A percentile compares a stretch with the other conserved stretches of the same genome.
These are phyloP conservation scores for Dillenia turbinata DNA, from an alignment of 164 flowering plant genomes.

Conservation along the genomic window DNA sequence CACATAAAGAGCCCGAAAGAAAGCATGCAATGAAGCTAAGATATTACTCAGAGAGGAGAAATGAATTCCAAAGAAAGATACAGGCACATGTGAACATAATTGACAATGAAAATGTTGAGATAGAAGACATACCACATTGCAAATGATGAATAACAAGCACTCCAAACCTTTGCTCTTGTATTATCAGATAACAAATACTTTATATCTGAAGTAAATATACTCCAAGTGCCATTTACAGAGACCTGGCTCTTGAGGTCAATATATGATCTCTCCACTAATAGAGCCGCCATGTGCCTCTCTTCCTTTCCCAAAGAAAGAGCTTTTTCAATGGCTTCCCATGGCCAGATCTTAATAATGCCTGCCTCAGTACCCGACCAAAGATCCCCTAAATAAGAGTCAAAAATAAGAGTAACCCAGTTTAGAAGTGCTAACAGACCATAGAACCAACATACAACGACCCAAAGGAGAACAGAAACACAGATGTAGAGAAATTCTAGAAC, in stretches of 20 bases:
- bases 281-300: constrained; percentile 83
- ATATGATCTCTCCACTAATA: constrained; percentile 75
- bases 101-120: too few species aligned
- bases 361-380: constrained; percentile 92
- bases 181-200: constrained; percentile 70
- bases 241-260: constrained; percentile 76
- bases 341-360: constrained; percentile 84
- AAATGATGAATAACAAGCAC: constrained; percentile 59
- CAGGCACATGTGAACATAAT: too few species aligned
- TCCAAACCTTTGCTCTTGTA: constrained; percentile 74
- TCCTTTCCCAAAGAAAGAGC: constrained; percentile 57
- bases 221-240: constrained; percentile 62
- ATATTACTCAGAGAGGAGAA: too few species aligned
- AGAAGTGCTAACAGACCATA: too few species aligned
- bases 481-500: too few species aligned
- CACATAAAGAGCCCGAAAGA: too few species aligned
- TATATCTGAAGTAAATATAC: constrained; percentile 61
- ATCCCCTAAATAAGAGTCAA: constrained; percentile 56
- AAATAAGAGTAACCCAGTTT: background rate
- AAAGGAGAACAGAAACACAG: too few species aligned
- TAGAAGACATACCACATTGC: constrained; percentile 64
- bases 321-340: constrained; percentile 94
- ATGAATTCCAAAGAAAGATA: too few species aligned
- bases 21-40: too few species aligned
- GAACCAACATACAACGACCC: too few species aligned